Base-by-base conservation (phyloP, 169 alveolate genomes). In the Cyclospora cayetanensis region DNA sequence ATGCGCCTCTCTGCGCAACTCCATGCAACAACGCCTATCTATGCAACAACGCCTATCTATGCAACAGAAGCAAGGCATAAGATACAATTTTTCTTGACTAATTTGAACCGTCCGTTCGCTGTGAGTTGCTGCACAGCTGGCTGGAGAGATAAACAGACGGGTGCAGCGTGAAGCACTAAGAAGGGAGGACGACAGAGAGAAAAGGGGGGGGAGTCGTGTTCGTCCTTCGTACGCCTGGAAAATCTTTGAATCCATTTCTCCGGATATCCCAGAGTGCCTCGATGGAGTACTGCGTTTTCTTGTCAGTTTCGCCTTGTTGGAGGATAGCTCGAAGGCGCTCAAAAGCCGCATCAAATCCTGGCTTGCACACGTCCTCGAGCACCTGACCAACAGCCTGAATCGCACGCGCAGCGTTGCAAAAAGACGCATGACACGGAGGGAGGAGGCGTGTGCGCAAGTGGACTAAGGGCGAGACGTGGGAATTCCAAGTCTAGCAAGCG, bases 281-380 rank as follows among this genome's bases (percentile, higher is more conserved):
- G 89, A 99, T 98, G 60, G 98, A 97, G 90, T 98, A 99, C 90
- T 98, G 99, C 34, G 99, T 99, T 94, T 98, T 97, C 95, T 98
- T 98, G 88, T 96, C 97, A 2, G 97, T 96, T 55, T 97, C 97
- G 4, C 99, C 99, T 87, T 98, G 99, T 87, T 98, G 99, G 83
- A 99, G 94, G 84, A 99, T 98, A 66, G 97, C 97, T 91, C 99
- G 98, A 46, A 99, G 96, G 80, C 99, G 94, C 91, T 98, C 99
- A 94, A 98, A 98, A 70, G 98, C 96, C 20, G 99, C 97, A 80
- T 97, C 98, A 4, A 98, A 95, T 34, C 99, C 99, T 74, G 94
- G 95, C 43, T 98, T 98, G 63, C 98, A 96, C 43, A 96, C 96
- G 43, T 99, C 99, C 46, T 96, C 95, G 68, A 98, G 95, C 29